Percentiles rank a stretch among this genome's conserved stretches.
Conservation (phyloP, 768 basidiomycete species). For the Cytidiella melzeri region DNA sequence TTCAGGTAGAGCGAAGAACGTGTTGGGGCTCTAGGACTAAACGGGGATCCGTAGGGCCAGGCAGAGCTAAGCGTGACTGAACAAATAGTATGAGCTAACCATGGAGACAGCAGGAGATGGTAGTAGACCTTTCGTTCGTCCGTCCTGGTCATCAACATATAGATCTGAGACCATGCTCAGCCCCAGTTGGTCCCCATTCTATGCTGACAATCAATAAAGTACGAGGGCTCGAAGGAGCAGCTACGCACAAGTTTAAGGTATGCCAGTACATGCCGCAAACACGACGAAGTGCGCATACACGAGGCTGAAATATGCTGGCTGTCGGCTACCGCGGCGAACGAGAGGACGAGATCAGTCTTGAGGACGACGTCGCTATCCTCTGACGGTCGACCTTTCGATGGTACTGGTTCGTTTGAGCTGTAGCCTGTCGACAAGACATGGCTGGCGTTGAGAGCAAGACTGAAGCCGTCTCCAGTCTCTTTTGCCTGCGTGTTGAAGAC, state of each 20-base stretch:
- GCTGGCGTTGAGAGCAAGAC: constrained; percentile 39
- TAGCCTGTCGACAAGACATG: constrained; percentile 42
- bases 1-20: not conserved
- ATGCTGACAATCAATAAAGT: not conserved
- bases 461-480: constrained; percentile 37
- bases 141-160: constrained; percentile 40
- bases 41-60: not conserved
- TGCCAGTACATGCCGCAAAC: constrained; percentile 41
- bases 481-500: constrained; percentile 29
- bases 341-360: constrained; percentile 43
- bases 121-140: constrained; percentile 33
- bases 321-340: constrained; percentile 50
- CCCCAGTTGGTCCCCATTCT: constrained; percentile 60
- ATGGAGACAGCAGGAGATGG: constrained; percentile 4
- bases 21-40: not conserved
- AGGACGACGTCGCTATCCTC: constrained; percentile 43
- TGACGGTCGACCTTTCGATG: constrained; percentile 30
- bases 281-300: constrained; percentile 42
- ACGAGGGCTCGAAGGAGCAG: too few species aligned
- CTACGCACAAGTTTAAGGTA: constrained; percentile 44
- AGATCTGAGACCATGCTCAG: constrained; percentile 51
- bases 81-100: constrained; percentile 1
- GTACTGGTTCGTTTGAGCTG: constrained; percentile 23
- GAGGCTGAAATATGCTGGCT: constrained; percentile 32
- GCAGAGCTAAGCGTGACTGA: constrained; percentile 4